Evolutionary conservation across 352 stramenopile species (phyloP), one percentile per base, ranked within the genome.

Genomic region (Poterioochromonas sp.): DNA sequence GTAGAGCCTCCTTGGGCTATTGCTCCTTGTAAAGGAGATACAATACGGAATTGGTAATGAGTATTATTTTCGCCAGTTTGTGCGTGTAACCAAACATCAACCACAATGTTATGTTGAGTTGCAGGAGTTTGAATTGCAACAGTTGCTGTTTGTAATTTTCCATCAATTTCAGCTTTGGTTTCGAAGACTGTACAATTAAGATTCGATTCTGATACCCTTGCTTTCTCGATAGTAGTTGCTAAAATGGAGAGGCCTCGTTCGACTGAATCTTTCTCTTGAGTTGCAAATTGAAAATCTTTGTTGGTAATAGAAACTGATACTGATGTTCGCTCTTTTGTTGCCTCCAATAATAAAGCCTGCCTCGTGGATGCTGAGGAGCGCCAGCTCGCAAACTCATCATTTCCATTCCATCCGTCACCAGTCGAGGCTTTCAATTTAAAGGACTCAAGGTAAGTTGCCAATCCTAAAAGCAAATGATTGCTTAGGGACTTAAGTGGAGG

Each of bases 21-120:
- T 29, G 39, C 32, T 47, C 3, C 18, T 8, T 32, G 1, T 29
- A 29, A 8, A 47, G 62, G 15, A 41, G 39, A 8, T 15, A 26
- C 3, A 29, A 71, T n/a, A 43, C 8, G 3, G 15, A 54, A 58
- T 12, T 51, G 43, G 40, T 8, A 18, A 39, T 74, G 65, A 58
- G 65, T 74, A 34, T 11, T 3, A 15, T 51, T 8, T 35, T 54
- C 40, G n/a, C 39, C 65, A 40, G n/a, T n/a, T 39, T 74, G 65
- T 22, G 37, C 65, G 32, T 74, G 37, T 26, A 74, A 8, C 65
- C 65, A 74, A 8, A 74, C 62, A 71, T 71, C 62, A 22, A 71
- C 32, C 5, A 8, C 34, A 39, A 68, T 68, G 47, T 58, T 26
- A 32, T 5, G 26, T 40, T 35, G 5, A 68, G 5, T 26, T 18